phyloP scores from a whole-genome alignment of 1,284 basidiomycete genomes.

The Ganoderma boninense region DNA sequence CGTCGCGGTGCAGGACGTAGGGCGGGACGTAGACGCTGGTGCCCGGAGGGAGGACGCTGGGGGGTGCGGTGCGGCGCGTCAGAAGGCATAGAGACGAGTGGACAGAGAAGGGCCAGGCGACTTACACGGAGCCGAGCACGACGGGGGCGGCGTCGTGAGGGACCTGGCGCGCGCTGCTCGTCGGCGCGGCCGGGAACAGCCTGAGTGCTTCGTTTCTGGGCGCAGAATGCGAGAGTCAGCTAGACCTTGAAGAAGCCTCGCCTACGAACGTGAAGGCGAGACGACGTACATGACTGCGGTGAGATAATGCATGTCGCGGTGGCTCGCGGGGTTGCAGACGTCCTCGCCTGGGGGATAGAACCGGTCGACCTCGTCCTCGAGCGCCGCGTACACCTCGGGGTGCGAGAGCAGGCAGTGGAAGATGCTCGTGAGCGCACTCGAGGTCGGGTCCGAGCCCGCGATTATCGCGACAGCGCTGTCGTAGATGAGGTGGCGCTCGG shows the following conservation, averaged over 20 bases:
- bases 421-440: constrained; percentile 24
- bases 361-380: constrained; percentile 38
- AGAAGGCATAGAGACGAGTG: neutral
- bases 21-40: constrained; percentile 2
- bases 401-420: constrained; percentile 32
- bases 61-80: neutral
- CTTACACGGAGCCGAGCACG: constrained; percentile 35
- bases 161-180: constrained; percentile 43
- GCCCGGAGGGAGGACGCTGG: constrained; percentile 3
- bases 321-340: constrained; percentile 28
- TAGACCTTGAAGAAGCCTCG: no score
- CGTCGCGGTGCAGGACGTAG: constrained; percentile 11
- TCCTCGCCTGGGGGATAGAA: constrained; percentile 37
- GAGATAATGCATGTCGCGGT: constrained; percentile 38
- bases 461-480: constrained; percentile 22
- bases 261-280: no score
- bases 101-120: neutral
- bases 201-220: constrained; percentile 65
- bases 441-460: constrained; percentile 42
- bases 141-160: constrained; percentile 17
- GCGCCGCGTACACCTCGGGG: constrained; percentile 24
- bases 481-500: constrained; percentile 5
- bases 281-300: constrained; percentile 40
- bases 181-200: constrained; percentile 59
- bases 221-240: constrained; percentile 1